Percentiles rank a stretch among this genome's conserved stretches.
Conservation (phyloP, 345 rosid species). For the Rhodomyrtus tomentosa region DNA sequence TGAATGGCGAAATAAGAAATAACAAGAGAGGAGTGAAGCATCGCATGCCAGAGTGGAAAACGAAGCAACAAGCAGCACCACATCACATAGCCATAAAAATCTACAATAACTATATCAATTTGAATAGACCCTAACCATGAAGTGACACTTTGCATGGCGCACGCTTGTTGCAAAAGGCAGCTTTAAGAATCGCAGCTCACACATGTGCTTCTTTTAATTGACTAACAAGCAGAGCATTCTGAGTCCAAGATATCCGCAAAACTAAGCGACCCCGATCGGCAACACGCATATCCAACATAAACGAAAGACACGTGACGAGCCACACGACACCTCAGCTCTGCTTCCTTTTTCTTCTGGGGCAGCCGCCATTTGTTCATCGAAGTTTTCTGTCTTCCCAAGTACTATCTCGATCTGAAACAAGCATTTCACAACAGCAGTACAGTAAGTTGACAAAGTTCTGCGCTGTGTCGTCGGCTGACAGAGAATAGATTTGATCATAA, state of each 20-base stretch:
- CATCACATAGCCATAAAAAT: background rate
- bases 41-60: background rate
- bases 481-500: background rate
- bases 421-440: background rate
- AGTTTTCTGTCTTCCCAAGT: conserved; percentile 54
- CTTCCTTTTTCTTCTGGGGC: conserved; percentile 38
- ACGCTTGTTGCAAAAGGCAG: background rate
- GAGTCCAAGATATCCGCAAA: background rate
- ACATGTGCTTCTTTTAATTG: background rate
- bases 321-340: background rate
- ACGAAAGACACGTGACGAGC: background rate
- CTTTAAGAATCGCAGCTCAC: background rate
- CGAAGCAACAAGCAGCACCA: background rate
- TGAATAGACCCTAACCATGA: conserved; percentile 2
- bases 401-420: conserved; percentile 47
- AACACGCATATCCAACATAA: background rate
- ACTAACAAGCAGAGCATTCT: background rate
- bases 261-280: background rate
- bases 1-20: background rate
- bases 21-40: background rate
- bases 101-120: background rate
- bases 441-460: background rate
- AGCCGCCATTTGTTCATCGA: conserved; percentile 68
- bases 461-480: background rate
- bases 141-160: background rate